Base-by-base conservation (phyloP, 768 basidiomycete species). In the Roridomyces roridus region DNA sequence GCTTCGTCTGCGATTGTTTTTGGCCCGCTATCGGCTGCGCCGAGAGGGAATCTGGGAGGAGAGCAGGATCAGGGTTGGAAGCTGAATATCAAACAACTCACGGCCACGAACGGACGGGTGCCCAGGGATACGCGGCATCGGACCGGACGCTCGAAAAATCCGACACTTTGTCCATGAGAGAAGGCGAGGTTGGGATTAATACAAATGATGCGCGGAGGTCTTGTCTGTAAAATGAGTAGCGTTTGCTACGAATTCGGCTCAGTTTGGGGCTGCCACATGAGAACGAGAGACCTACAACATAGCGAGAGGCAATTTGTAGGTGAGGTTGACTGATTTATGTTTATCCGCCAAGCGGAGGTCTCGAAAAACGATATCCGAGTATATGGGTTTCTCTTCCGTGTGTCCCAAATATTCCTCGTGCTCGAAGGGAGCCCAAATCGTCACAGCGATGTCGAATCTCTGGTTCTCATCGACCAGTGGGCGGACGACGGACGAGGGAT, bases 161-260 rank as follows among this genome's bases (percentile, higher is more conserved):
- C 0, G n/a, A 35, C 5, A 62, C 47, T 34, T 54, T 17, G 24
- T 62, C 51, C 11, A 52, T 9, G 5, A 62, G 51, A 1, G 60
- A 62, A 6, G 55, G 55, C 8, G 60, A 50, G n/a, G 39, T 53
- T 1, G 60, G 60, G 41, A 62, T 47, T 1, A 26, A 17, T 15
- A 62, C 56, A 24, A 62, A 62, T 6, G 60, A 62, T 21, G 55
- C 60, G 20, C 60, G 55, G 1, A 62, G 51, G 17, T 53, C 60
- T 18, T 29, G 39, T 4, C 50, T 24, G 35, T 53, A 50, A 15
- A 60, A 37, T 3, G 44, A 10, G 28, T 42, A 47, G 28, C 47
- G 31, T 20, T 35, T 31, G 20, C 46, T 55, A n/a, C n/a, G 21
- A 3, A n/a, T n/a, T n/a, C n/a, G 1, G 18, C 23, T 9, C 6